A percentile compares a stretch with the other conserved stretches of the same genome.
These are phyloP conservation scores for Ciborinia camelliae DNA, from an alignment of 2,329 filamentous ascomycete genomes.

Conservation along the genomic window DNA sequence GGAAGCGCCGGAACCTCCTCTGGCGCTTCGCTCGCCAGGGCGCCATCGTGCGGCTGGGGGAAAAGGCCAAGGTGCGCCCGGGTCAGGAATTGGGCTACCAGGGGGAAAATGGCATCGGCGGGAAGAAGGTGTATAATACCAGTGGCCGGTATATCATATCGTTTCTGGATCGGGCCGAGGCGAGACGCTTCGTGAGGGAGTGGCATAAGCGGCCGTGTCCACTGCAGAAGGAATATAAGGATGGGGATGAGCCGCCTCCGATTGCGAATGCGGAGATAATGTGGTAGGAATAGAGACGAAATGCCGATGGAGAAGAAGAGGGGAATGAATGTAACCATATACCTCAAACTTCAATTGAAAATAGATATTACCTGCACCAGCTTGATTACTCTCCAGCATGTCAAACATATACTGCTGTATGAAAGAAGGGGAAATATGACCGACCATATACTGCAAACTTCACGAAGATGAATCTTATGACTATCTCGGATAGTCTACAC, in stretches of 20 bases:
- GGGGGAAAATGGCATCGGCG: slow-evolving; percentile 11
- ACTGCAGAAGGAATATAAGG: slow-evolving; percentile 28
- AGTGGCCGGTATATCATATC: slow-evolving; percentile 34
- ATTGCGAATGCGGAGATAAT: slow-evolving; percentile 47
- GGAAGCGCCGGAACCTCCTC: slow-evolving; percentile 34
- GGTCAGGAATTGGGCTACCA: neutral
- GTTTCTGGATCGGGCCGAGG: slow-evolving; percentile 36
- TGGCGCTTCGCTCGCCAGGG: slow-evolving; percentile 34
- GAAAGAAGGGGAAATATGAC: neutral
- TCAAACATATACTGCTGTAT: neutral
- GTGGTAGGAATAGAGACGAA: slow-evolving; percentile 40
- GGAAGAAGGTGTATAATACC: slow-evolving; percentile 10
- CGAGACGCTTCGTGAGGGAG: slow-evolving; percentile 45
- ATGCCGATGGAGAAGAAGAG: neutral
- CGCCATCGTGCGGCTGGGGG: slow-evolving; percentile 21
- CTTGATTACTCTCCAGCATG: neutral
- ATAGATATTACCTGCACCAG: neutral
- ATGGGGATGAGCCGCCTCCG: slow-evolving; percentile 40
- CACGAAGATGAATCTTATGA: neutral
- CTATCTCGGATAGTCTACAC: slow-evolving; percentile 21
- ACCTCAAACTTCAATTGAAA: neutral
- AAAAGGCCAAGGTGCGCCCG: neutral
- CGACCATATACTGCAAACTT: neutral
- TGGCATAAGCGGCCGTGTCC: slow-evolving; percentile 52
- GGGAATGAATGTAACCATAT: neutral